These are phyloP conservation scores for Exophiala alcalophila DNA, from an alignment of 2,329 filamentous ascomycete genomes.

Conservation along the genomic window DNA sequence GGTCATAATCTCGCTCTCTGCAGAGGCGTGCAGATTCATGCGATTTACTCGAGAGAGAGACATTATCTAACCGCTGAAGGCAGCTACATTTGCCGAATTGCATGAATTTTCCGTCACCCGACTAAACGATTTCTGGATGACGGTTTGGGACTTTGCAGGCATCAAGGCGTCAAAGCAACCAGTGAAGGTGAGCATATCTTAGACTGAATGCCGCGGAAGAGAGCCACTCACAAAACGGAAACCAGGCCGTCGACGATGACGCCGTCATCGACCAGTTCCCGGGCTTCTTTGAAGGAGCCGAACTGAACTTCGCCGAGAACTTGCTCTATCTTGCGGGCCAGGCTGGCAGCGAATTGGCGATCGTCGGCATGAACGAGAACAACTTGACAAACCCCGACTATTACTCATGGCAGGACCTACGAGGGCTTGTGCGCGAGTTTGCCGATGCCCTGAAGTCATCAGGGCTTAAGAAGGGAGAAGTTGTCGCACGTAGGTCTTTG, in stretches of 20 bases:
- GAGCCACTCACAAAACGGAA: not conserved
- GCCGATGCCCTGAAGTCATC: slow-evolving; percentile 38
- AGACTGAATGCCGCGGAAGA: not conserved
- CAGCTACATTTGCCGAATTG: slow-evolving; percentile 34
- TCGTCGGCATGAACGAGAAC: slow-evolving; percentile 31
- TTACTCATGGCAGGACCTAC: slow-evolving; percentile 39
- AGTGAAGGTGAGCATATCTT: slow-evolving; percentile 11
- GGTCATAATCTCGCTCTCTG: too few relatives aligned
- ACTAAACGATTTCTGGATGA: slow-evolving; percentile 42
- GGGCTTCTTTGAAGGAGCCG: slow-evolving; percentile 37
- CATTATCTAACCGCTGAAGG: too few relatives aligned
- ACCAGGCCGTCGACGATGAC: slow-evolving; percentile 37
- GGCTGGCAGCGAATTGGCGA: not conserved
- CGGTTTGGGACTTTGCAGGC: slow-evolving; percentile 37
- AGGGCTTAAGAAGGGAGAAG: slow-evolving; percentile 39
- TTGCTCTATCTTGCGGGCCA: slow-evolving; percentile 7
- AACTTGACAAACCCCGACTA: slow-evolving; percentile 31
- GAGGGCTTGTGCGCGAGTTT: slow-evolving; percentile 37
- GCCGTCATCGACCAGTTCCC: slow-evolving; percentile 39
- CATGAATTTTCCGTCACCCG: slow-evolving; percentile 40
- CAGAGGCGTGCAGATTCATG: too few relatives aligned
- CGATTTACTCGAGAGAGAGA: too few relatives aligned
- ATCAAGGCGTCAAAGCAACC: slow-evolving; percentile 29
- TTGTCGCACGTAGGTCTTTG: slow-evolving; percentile 33
- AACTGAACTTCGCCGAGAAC: slow-evolving; percentile 39